A percentile compares a stretch with the other conserved stretches of the same genome.
Conservation (phyloP, 768 basidiomycete genomes). For the Trametes villosa region DNA sequence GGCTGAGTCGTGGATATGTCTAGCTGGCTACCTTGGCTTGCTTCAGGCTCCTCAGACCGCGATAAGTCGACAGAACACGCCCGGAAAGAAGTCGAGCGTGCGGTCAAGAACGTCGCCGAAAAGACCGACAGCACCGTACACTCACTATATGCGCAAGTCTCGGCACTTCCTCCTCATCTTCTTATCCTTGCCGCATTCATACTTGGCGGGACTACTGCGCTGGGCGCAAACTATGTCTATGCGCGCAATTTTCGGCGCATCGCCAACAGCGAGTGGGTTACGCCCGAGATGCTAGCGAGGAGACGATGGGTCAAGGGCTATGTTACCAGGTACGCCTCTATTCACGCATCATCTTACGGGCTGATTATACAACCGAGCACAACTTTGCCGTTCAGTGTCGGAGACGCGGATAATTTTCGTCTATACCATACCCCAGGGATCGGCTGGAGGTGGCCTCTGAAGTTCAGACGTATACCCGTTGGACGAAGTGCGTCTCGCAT, state of each 20-base stretch:
- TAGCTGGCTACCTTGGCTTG: conserved; percentile 1
- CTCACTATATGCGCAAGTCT: background rate
- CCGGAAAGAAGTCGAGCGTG: background rate
- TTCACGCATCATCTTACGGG: background rate
- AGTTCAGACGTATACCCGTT: conserved; percentile 67
- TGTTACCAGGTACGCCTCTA: conserved; percentile 70
- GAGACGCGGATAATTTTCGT: conserved; percentile 87
- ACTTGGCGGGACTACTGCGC: conserved; percentile 28
- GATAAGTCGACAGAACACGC: background rate
- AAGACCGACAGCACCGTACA: background rate
- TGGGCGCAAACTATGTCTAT: conserved; percentile 50
- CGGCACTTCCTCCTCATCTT: conserved; percentile 17
- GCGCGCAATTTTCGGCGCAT: conserved; percentile 62
- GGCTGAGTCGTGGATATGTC: background rate
- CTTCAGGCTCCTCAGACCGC: background rate
- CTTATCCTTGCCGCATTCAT: conserved; percentile 41
- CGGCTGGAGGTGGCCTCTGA: conserved; percentile 76
- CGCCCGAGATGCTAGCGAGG: conserved; percentile 58
- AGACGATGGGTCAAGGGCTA: conserved; percentile 76
- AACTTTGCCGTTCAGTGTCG: conserved; percentile 55
- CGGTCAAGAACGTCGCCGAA: background rate
- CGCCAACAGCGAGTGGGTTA: conserved; percentile 69
- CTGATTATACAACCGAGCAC: background rate
- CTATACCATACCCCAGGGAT: conserved; percentile 84
- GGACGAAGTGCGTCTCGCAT: conserved; percentile 44